Evolutionary conservation across 1,284 basidiomycete species (phyloP).

Genomic region (Malassezia brasiliensis): DNA sequence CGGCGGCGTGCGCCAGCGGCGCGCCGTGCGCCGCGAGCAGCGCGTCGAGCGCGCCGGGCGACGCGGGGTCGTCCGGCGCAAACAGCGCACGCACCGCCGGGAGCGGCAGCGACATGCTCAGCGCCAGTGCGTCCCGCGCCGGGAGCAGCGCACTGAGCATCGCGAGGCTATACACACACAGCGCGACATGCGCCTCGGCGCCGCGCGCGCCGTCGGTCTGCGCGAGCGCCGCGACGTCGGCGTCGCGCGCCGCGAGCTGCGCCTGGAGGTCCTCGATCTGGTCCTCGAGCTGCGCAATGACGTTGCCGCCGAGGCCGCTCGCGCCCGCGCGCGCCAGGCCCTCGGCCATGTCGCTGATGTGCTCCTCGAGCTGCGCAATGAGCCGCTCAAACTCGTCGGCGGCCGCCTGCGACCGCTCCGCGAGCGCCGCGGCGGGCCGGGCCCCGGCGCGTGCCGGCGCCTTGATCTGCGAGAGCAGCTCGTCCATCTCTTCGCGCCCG

Average conservation of each 20-base stretch:
- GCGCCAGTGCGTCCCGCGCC: conserved; percentile 5
- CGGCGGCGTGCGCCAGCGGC: background rate
- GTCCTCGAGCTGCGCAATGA: conserved; percentile 19
- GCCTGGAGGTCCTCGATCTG: conserved; percentile 14
- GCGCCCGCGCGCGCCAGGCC: conserved; percentile 24
- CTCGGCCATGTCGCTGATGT: conserved; percentile 32
- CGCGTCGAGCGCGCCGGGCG: background rate
- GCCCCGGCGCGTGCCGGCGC: conserved; percentile 28
- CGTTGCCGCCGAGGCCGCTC: conserved; percentile 12
- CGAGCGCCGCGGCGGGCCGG: conserved; percentile 23
- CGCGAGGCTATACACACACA: conserved; percentile 10
- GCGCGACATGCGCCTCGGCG: background rate
- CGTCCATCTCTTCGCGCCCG: conserved; percentile 47
- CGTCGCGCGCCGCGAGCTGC: conserved; percentile 13
- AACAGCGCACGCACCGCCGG: conserved; percentile 8
- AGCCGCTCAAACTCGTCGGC: conserved; percentile 32
- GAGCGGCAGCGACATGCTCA: conserved; percentile 17
- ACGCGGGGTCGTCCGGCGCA: background rate
- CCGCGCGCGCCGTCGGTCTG: background rate
- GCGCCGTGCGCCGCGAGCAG: background rate
- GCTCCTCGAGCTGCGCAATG: conserved; percentile 30
- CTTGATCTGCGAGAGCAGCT: conserved; percentile 44
- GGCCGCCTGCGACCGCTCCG: conserved; percentile 10
- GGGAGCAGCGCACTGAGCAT: conserved; percentile 13
- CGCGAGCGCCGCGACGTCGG: background rate